These are phyloP conservation scores for Cladophialophora yegresii DNA, from an alignment of 2,329 filamentous ascomycete species.

Conservation along the genomic window DNA sequence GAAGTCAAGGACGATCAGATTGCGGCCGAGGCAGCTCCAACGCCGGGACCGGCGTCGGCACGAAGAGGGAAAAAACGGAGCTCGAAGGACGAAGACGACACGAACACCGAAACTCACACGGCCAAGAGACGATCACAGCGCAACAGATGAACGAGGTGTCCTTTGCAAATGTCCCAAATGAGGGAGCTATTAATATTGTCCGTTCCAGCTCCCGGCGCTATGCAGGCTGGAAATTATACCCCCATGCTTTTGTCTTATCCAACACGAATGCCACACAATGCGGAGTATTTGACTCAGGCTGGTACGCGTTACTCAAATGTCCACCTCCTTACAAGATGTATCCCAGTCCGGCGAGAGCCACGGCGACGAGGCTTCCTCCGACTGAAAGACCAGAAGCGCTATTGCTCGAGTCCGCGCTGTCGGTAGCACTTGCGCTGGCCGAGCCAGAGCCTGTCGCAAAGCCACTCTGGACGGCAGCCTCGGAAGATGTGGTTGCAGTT, in stretches of 20 bases:
- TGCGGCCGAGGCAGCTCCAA: not conserved
- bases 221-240: not conserved
- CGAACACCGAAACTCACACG: conserved; percentile 1
- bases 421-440: conserved; percentile 36
- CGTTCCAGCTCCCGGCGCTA: not conserved
- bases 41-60: not conserved
- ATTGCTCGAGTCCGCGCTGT: conserved; percentile 28
- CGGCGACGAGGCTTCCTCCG: conserved; percentile 39
- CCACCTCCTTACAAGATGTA: conserved; percentile 17
- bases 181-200: conserved; percentile 1
- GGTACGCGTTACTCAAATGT: not conserved
- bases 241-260: not conserved
- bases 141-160: conserved; percentile 6
- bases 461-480: conserved; percentile 21
- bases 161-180: not conserved
- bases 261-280: not conserved
- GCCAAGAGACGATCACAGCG: conserved; percentile 25
- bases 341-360: conserved; percentile 31
- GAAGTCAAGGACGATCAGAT: not conserved
- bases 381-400: conserved; percentile 27
- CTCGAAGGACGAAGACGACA: conserved; percentile 1
- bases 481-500: conserved; percentile 22
- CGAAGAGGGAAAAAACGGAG: conserved; percentile 13
- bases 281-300: not conserved
- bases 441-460: conserved; percentile 30